Evolutionary conservation across 805 yeast genomes (phyloP).

Genomic region (Alloascoidea africana): DNA sequence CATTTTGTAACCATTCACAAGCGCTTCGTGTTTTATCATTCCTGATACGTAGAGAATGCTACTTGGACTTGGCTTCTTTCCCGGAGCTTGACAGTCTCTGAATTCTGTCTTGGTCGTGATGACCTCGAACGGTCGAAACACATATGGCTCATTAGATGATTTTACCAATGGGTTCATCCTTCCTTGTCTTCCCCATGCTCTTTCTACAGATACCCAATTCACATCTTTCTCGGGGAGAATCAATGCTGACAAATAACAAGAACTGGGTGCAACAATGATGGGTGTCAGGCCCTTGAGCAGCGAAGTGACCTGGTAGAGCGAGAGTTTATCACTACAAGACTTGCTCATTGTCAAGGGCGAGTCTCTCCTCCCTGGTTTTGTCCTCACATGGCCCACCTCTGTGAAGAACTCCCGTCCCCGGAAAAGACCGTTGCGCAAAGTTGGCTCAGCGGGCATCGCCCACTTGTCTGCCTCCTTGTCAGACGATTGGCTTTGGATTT

Average conservation of each 20-base stretch:
- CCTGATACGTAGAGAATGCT: not conserved
- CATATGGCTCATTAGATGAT: not conserved
- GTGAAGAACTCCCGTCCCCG: conserved; percentile 55
- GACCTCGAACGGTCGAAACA: not conserved
- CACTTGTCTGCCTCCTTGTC: conserved; percentile 9
- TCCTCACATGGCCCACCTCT: conserved; percentile 53
- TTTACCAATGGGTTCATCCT: not conserved
- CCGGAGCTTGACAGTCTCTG: not conserved
- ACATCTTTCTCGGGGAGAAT: conserved; percentile 13
- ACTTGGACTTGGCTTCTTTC: not conserved
- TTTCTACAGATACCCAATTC: conserved; percentile 11
- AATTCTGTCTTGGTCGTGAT: not conserved
- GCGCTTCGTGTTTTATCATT: conserved; percentile 15
- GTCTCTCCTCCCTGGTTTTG: conserved; percentile 87
- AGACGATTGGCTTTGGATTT: conserved; percentile 11
- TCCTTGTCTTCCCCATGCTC: conserved; percentile 13
- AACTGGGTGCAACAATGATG: conserved; percentile 9
- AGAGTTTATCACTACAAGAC: conserved; percentile 80
- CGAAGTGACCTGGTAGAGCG: conserved; percentile 36
- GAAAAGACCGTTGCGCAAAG: conserved; percentile 10
- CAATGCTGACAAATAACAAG: conserved; percentile 13
- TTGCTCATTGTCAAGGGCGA: conserved; percentile 60
- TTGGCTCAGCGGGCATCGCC: conserved; percentile 11
- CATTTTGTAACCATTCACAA: conserved; percentile 45
- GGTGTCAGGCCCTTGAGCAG: conserved; percentile 15